Base-by-base conservation (phyloP, 1,284 basidiomycete species). In the Xerocomus nothofagi region DNA sequence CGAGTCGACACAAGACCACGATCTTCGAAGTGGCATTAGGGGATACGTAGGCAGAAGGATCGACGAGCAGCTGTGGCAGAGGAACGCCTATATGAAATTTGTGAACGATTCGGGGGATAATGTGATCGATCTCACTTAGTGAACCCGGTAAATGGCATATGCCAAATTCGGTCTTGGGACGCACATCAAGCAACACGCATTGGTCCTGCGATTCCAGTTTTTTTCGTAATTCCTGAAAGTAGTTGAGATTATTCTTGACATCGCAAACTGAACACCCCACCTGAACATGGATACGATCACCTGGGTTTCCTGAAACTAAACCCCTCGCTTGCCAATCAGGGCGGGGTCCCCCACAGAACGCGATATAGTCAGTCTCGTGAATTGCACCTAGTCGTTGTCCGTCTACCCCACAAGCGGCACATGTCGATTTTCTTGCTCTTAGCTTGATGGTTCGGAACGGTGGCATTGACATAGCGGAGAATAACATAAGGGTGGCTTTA, bases 361-460 rank as follows among this genome's bases (percentile, higher is more conserved):
- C 78, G 32, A 88, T 79, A 65, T 91, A 95, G 61, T 88, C 90
- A 5, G 74, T 78, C 27, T 79, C 73, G 8, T 74, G 70, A 20
- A 86, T 78, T 18, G 61, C 53, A 2, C 71, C 73, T n/a, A 75
- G 50, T 32, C 64, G 71, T 55, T 74, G 62, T 24, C 70, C 75
- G 29, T 76, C 71, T 15, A 65, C 60, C 1, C 82, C 82, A 62
- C 91, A 90, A 1, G 83, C 79, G 23, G 76, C 66, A 65, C 88
- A 92, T 4, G 74, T 74, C 2, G 77, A 63, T 49, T 85, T 81
- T 37, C 82, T 80, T 1, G 76, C 66, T 10, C 95, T 82, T 20
- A 98, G 73, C 57, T 87, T 91, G 68, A 98, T 81, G 26, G 73
- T 86, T 9, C 94, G 80, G 66, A 97, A 96, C 0, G 89, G 86